Conservation (phyloP, 169 alveolate species). For the Prorocentrum cordatum region DNA sequence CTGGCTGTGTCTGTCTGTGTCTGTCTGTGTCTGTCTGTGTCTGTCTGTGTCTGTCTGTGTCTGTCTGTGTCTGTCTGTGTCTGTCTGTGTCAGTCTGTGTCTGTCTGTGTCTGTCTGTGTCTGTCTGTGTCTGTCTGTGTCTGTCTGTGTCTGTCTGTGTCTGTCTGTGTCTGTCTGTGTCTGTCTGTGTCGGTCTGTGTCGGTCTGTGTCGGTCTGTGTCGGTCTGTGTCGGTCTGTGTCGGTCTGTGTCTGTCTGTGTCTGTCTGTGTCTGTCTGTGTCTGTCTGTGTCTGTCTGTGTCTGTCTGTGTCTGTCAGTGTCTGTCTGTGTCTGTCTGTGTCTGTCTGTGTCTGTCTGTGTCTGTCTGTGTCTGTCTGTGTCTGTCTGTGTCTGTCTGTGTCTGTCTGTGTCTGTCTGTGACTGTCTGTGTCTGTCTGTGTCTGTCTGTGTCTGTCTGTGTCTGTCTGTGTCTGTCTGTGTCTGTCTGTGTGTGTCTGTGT, state of each 20-base stretch:
- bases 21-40: not conserved
- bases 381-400: not conserved
- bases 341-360: not conserved
- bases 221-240: constrained; percentile 1
- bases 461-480: not conserved
- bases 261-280: not conserved
- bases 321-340: not conserved
- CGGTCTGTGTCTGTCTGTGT: constrained; percentile 1
- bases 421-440: not conserved
- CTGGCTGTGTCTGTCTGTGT: not conserved
- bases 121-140: not conserved
- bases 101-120: not conserved
- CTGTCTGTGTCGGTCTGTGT: not conserved
- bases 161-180: not conserved
- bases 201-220: constrained; percentile 10
- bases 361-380: not conserved
- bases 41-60: not conserved
- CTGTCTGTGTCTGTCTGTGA: not conserved
- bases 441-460: not conserved
- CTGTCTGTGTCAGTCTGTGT: not conserved
- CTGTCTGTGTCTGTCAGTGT: constrained; percentile 11
- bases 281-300: no score
- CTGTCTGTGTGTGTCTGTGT: not conserved
- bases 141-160: constrained; percentile 9
- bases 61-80: not conserved